Evolutionary conservation across 2,329 filamentous ascomycete species (phyloP), one percentile per base, ranked within the genome.

Genomic region (Xylaria sp.): DNA sequence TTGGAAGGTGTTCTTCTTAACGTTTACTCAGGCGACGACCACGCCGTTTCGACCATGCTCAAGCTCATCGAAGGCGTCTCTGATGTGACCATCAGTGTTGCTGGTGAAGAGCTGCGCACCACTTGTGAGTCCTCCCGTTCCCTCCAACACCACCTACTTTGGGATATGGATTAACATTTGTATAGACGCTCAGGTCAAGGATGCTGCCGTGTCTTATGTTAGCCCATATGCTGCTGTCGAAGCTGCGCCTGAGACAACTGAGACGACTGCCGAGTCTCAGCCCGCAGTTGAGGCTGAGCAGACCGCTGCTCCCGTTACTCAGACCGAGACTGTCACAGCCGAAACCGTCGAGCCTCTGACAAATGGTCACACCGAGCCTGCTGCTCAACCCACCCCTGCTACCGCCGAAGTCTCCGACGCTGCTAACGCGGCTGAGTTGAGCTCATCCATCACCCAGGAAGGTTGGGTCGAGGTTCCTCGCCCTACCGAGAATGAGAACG

Each of bases 1-100:
- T 86, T 94, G 61, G 90, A 95, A 76, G 90, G 90, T 55, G 86
- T 91, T 39, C 79, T 95, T 59, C 79, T 92, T 52, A 82, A 88
- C 61, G 88, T 94, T 37, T 94, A 95, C 75, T 84, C 85, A 51
- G 91, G 90, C 52, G 89, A 93, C 69, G 83, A 89, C 64, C 81
- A 78, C 66, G 90, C 89, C 54, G 89, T 94, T 23, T 78, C 83
- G 57, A 84, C 88, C 59, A 91, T 91, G 76, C 75, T 90, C 70
- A 92, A 90, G 78, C 80, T 95, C 59, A 88, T 92, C 58, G 80
- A 90, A 60, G 90, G 89, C 39, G 80, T 84, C 30, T 80, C 86
- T 11, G 89, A 93, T 65, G 79, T 79, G 60, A 85, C 90, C 1
- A 75, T 78, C 64, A 87, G 83, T 65, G 87, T 89, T 34, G 79